phyloP scores from a whole-genome alignment of 2,329 filamentous ascomycete species.

The Monosporascus sp. region DNA sequence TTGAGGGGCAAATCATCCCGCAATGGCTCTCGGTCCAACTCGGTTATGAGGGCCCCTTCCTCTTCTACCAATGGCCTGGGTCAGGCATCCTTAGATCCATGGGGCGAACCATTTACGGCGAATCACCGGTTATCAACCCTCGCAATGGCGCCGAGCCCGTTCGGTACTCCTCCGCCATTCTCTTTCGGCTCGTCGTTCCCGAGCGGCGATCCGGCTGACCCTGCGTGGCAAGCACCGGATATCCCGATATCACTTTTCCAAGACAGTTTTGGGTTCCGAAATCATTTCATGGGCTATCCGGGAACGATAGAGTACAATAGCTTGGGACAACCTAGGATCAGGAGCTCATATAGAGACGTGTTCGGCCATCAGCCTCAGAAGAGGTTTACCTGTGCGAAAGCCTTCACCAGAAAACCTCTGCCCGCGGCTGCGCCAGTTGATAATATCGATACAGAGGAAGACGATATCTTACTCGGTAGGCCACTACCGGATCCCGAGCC shows the following conservation, averaged over 20 bases:
- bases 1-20: slow-evolving; percentile 23
- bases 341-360: slow-evolving; percentile 3
- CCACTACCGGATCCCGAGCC: neutral
- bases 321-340: slow-evolving; percentile 9
- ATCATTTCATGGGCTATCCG: slow-evolving; percentile 9
- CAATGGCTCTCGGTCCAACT: slow-evolving; percentile 9
- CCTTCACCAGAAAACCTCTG: slow-evolving; percentile 7
- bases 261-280: slow-evolving; percentile 27
- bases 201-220: slow-evolving; percentile 23
- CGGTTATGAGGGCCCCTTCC: slow-evolving; percentile 5
- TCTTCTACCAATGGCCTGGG: slow-evolving; percentile 3
- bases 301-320: slow-evolving; percentile 4
- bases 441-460: slow-evolving; percentile 15
- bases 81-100: neutral
- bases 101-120: slow-evolving; percentile 4
- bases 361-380: slow-evolving; percentile 5
- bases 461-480: slow-evolving; percentile 19
- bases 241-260: slow-evolving; percentile 17
- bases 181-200: slow-evolving; percentile 12
- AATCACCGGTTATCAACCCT: slow-evolving; percentile 14
- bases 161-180: slow-evolving; percentile 12
- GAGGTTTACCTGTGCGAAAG: slow-evolving; percentile 12
- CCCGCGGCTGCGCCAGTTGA: slow-evolving; percentile 1
- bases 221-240: slow-evolving; percentile 19
- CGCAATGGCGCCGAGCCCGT: slow-evolving; percentile 13